Base-by-base conservation (phyloP, 164 flowering plant species). In the Magnolia sinica region DNA sequence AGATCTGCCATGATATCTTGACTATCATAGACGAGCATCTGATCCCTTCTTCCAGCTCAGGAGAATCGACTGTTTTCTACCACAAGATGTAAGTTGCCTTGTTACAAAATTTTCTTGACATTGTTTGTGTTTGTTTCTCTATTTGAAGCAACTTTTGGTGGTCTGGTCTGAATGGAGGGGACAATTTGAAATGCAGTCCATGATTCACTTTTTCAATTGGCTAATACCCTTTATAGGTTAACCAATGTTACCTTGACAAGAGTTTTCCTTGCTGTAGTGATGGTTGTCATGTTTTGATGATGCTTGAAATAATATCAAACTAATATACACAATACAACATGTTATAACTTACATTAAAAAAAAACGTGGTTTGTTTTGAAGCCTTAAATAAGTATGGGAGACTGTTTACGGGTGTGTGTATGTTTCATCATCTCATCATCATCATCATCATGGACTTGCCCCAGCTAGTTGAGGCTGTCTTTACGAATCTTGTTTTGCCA, bases 11-110 rank as follows among this genome's bases (percentile, higher is more conserved):
- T 23, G 82, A 79, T 55, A 79, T 79, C 27, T 67, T 79, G 73
- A 72, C 78, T n/a, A 72, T 79, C 55, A 76, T 79, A 49, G 82
- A 79, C 68, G 78, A 79, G 49, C 82, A 79, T 67, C 67, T 79
- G 73, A 76, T 79, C 19, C 82, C 82, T 23, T 76, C 78, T 24
- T 76, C 73, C 13, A 61, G 50, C 64, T 55, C 82, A 22, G 81
- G 81, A 50, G 81, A 79, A 67, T 75, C 81, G 31, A 75, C 75
- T 23, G 81, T 79, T 52, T 79, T 76, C 23, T 79, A 79, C 74
- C 76, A 76, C 73, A 79, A 79, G 65, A 79, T 79, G 82, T 79
- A 64, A 76, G 78, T 75, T 14, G 2, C 31, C 14, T 14, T 68
- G 37, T 37, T 68, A 29, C 29, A 20, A 66, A 73, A 63, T 31